These are phyloP conservation scores for Ustilago trichophora DNA, from an alignment of 1,284 basidiomycete species.

Conservation along the genomic window DNA sequence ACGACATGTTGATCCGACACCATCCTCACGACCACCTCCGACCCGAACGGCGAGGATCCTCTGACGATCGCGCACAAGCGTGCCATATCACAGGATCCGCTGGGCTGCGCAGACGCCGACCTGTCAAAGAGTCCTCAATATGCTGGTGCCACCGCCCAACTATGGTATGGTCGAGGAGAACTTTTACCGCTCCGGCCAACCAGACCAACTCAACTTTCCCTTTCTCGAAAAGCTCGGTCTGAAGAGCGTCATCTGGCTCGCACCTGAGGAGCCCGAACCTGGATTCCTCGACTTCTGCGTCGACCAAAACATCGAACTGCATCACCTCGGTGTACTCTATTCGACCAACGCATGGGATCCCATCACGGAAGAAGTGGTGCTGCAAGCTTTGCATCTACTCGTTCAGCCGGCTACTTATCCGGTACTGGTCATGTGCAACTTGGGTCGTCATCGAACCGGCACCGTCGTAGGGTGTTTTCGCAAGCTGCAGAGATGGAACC, in stretches of 20 bases:
- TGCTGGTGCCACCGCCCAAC: conserved; percentile 70
- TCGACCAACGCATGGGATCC: conserved; percentile 67
- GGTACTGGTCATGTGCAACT: conserved; percentile 70
- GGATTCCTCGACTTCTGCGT: conserved; percentile 66
- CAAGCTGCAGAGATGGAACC: conserved; percentile 69
- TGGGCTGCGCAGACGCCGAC: too few relatives aligned
- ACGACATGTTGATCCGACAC: not conserved
- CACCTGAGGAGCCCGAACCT: conserved; percentile 70
- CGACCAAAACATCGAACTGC: conserved; percentile 65
- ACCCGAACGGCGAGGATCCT: not conserved
- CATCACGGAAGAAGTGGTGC: conserved; percentile 70
- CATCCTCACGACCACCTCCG: not conserved
- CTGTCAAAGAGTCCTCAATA: too few relatives aligned
- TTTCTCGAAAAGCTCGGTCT: conserved; percentile 70
- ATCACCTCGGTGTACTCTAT: conserved; percentile 68
- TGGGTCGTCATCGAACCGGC: conserved; percentile 70
- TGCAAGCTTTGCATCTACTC: conserved; percentile 70
- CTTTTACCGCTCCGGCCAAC: conserved; percentile 70
- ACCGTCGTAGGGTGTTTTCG: conserved; percentile 70
- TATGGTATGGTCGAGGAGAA: conserved; percentile 71
- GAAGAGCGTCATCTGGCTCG: conserved; percentile 70
- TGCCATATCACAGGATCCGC: too few relatives aligned
- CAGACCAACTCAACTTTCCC: conserved; percentile 71
- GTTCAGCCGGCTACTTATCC: conserved; percentile 70
- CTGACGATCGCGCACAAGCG: too few relatives aligned